Evolutionary conservation across 164 flowering plant species (phyloP).

Genomic region (Malania oleifera): DNA sequence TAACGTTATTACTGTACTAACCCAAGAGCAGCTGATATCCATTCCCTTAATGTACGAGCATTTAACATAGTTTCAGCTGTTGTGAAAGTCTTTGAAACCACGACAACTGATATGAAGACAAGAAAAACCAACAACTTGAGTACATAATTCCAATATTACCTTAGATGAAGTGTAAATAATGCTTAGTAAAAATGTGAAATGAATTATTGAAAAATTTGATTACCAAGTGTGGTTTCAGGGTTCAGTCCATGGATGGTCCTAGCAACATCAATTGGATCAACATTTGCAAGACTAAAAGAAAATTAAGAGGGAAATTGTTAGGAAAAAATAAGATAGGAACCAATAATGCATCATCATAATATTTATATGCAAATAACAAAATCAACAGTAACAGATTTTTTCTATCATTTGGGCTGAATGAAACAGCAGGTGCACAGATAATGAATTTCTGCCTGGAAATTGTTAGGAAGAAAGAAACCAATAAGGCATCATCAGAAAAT

Average conservation of each 20-base stretch:
- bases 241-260: conserved; percentile 72
- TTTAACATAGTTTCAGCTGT: conserved; percentile 99
- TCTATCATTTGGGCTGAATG: too few species aligned
- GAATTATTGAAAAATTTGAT: conserved; percentile 5
- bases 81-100: conserved; percentile 97
- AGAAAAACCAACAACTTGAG: conserved; percentile 7
- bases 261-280: conserved; percentile 93
- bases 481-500: too few species aligned
- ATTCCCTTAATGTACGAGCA: conserved; percentile 92
- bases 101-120: conserved; percentile 63
- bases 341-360: too few species aligned
- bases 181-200: background rate
- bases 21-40: conserved; percentile 91
- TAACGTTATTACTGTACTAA: conserved; percentile 27
- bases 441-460: too few species aligned
- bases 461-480: too few species aligned
- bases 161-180: background rate
- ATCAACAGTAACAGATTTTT: too few species aligned
- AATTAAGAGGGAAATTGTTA: conserved; percentile 1
- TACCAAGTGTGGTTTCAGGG: conserved; percentile 96
- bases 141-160: conserved; percentile 4
- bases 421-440: too few species aligned
- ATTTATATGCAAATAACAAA: too few species aligned
- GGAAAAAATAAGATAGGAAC: too few species aligned
- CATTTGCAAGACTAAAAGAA: conserved; percentile 83